These are phyloP conservation scores for Tetrahymena elliotti DNA, from an alignment of 73 alveolate species.

Conservation along the genomic window DNA sequence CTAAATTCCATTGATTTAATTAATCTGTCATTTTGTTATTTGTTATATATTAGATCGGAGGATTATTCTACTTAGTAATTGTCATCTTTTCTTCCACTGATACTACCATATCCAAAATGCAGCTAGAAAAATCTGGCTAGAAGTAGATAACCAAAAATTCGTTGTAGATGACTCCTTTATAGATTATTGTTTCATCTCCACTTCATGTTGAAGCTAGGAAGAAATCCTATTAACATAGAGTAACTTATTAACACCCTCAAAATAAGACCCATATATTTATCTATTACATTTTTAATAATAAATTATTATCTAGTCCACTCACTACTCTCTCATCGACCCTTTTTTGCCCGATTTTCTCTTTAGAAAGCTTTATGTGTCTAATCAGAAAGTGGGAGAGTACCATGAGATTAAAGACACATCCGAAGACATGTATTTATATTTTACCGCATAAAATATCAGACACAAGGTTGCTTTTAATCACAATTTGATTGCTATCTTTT, in stretches of 20 bases:
- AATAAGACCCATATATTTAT: not conserved
- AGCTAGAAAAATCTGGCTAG: not conserved
- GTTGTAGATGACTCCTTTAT: not conserved
- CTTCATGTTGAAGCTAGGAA: not conserved
- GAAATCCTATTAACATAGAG: not conserved
- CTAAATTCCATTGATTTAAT: not conserved
- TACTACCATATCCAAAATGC: not conserved
- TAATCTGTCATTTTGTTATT: not conserved
- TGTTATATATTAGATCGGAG: not conserved
- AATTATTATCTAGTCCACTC: not conserved
- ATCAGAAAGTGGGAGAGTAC: not conserved
- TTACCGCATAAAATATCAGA: not conserved
- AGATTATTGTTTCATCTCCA: not conserved
- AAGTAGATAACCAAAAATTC: not conserved
- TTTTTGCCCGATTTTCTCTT: not conserved
- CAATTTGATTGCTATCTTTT: not conserved
- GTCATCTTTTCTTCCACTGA: not conserved
- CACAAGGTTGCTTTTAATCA: not conserved
- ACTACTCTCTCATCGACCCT: not conserved
- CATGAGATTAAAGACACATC: not conserved
- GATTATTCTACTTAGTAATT: not conserved
- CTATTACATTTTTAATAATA: not conserved
- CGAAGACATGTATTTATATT: not conserved
- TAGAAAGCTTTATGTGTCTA: not conserved
- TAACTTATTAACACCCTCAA: not conserved